phyloP scores from a whole-genome alignment of 148 eudicot genomes.

The Camellia sinensis region DNA sequence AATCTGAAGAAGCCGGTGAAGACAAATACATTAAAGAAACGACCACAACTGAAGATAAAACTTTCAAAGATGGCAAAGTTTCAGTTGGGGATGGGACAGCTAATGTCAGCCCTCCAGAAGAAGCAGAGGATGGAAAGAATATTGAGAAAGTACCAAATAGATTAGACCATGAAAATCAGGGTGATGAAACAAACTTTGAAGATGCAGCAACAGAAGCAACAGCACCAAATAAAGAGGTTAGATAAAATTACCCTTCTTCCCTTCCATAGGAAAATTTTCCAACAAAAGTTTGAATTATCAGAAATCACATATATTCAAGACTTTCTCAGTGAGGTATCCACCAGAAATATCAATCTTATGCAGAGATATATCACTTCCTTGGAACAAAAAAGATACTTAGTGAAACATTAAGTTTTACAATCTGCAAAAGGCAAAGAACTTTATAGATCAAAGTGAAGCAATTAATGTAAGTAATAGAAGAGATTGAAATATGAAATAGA shows the following conservation, averaged over 20 bases:
- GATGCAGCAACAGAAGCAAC: slow-evolving; percentile 10
- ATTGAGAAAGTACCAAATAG: background rate
- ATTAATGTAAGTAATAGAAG: background rate
- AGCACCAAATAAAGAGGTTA: slow-evolving; percentile 24
- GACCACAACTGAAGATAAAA: slow-evolving; percentile 5
- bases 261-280: background rate
- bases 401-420: background rate
- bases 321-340: background rate
- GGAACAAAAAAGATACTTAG: background rate
- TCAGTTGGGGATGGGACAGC: slow-evolving; percentile 1
- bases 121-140: slow-evolving; percentile 9
- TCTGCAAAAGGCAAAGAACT: slow-evolving; percentile 3
- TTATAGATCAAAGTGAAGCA: background rate
- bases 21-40: slow-evolving; percentile 5
- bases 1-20: slow-evolving; percentile 7
- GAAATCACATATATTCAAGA: background rate
- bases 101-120: background rate
- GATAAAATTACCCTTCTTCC: background rate
- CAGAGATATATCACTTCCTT: background rate
- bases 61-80: slow-evolving; percentile 6
- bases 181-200: slow-evolving; percentile 1
- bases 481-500: background rate
- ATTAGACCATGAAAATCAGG: slow-evolving; percentile 4
- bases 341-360: background rate
- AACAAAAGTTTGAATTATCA: background rate